Conservation (phyloP, 257 asterid genomes). For the Salvia miltiorrhiza region DNA sequence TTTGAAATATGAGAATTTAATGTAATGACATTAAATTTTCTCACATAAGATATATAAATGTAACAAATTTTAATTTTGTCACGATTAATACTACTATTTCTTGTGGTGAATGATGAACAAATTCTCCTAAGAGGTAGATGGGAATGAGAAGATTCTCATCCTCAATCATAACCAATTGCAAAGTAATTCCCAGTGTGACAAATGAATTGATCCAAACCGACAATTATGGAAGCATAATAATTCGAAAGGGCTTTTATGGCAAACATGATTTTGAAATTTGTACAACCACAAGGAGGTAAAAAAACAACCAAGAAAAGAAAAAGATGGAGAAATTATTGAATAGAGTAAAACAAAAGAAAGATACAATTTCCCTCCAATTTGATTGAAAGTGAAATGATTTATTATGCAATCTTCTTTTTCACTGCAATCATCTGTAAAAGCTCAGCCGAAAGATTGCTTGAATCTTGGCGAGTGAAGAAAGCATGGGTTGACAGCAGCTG, state of each 20-base stretch:
- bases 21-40: too few species aligned
- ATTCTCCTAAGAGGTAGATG: too few species aligned
- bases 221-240: not conserved
- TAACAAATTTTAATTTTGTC: too few species aligned
- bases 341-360: not conserved
- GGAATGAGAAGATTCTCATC: not conserved
- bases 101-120: too few species aligned
- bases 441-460: conserved; percentile 14
- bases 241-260: not conserved
- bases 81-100: too few species aligned
- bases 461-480: not conserved
- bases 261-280: not conserved
- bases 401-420: not conserved
- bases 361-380: not conserved
- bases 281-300: not conserved
- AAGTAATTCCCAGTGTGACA: not conserved
- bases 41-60: too few species aligned
- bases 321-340: not conserved
- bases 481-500: conserved; percentile 22
- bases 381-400: conserved; percentile 1
- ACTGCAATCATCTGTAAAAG: not conserved
- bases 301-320: not conserved
- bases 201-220: not conserved
- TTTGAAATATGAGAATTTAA: too few species aligned
- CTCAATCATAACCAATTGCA: not conserved